These are phyloP conservation scores for Phytopythium mirpurense DNA, from an alignment of 352 stramenopile species.

Conservation along the genomic window DNA sequence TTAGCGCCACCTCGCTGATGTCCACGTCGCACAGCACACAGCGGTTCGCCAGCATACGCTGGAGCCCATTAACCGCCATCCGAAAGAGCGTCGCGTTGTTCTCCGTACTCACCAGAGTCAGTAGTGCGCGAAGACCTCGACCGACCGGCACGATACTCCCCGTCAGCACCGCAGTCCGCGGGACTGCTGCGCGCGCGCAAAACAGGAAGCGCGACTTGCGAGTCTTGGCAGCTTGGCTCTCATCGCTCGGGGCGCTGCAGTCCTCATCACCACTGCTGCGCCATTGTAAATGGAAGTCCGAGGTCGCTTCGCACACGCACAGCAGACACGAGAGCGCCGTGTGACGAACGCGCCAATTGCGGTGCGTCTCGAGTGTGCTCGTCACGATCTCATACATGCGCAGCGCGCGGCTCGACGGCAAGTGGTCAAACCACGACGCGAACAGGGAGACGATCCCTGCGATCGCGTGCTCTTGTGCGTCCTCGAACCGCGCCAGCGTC, in stretches of 20 bases:
- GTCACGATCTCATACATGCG: constrained; percentile 83
- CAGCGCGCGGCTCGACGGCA: constrained; percentile 56
- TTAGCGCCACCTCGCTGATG: constrained; percentile 72
- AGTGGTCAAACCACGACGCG: constrained; percentile 71
- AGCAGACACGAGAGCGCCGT: constrained; percentile 64
- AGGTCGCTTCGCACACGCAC: constrained; percentile 53
- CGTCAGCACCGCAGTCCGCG: constrained; percentile 29
- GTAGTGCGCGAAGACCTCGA: constrained; percentile 48
- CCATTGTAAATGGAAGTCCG: constrained; percentile 9
- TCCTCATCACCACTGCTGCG: background rate
- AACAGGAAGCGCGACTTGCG: constrained; percentile 80
- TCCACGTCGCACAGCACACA: constrained; percentile 77
- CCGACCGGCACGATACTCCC: constrained; percentile 55
- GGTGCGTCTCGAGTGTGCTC: constrained; percentile 58
- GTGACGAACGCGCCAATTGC: constrained; percentile 49
- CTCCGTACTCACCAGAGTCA: constrained; percentile 77
- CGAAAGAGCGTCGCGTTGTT: constrained; percentile 58
- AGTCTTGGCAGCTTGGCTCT: constrained; percentile 13
- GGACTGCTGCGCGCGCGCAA: constrained; percentile 28
- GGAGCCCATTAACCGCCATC: constrained; percentile 70
- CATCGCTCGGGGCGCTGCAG: background rate
- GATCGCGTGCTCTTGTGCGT: constrained; percentile 59
- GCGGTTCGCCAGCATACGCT: constrained; percentile 76
- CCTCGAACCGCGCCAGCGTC: constrained; percentile 50
- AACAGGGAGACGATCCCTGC: constrained; percentile 69